Percentiles rank a stretch among this genome's conserved stretches.
Evolutionary conservation across 441 rosid genomes (phyloP).

Genomic region (Raphanus hybrid): DNA sequence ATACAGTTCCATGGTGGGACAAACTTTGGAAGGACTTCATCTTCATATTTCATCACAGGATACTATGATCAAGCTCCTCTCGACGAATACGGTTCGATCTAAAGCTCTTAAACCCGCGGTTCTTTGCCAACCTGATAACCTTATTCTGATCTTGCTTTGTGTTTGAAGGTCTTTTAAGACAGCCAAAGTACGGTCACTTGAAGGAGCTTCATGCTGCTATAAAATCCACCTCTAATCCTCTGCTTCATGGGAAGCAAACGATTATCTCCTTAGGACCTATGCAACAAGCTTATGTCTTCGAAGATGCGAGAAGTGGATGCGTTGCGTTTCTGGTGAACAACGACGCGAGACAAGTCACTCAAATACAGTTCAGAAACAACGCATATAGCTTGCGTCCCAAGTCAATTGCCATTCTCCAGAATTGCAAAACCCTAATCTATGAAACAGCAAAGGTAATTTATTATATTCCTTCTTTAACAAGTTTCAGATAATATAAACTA

Average conservation of each 20-base stretch:
- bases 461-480: too few species aligned
- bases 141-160: neutral
- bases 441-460: constrained; percentile 44
- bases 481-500: too few species aligned
- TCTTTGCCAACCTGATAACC: neutral
- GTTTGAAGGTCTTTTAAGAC: constrained; percentile 69
- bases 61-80: constrained; percentile 96
- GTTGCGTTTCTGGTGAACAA: constrained; percentile 67
- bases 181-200: constrained; percentile 90
- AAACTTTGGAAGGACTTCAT: constrained; percentile 81
- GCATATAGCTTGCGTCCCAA: constrained; percentile 52
- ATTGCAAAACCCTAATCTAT: constrained; percentile 52
- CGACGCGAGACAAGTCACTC: constrained; percentile 35
- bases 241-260: constrained; percentile 65
- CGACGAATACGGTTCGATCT: constrained; percentile 78
- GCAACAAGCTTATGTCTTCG: constrained; percentile 84
- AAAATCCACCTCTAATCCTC: constrained; percentile 54
- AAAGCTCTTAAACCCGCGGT: constrained; percentile 11
- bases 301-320: constrained; percentile 59
- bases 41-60: constrained; percentile 72
- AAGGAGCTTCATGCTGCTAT: constrained; percentile 76
- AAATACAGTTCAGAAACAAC: constrained; percentile 48
- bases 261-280: constrained; percentile 62
- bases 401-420: constrained; percentile 63
- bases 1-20: constrained; percentile 91